These are phyloP conservation scores for Aspergillus latus DNA, from an alignment of 2,329 filamentous ascomycete genomes.

Conservation along the genomic window DNA sequence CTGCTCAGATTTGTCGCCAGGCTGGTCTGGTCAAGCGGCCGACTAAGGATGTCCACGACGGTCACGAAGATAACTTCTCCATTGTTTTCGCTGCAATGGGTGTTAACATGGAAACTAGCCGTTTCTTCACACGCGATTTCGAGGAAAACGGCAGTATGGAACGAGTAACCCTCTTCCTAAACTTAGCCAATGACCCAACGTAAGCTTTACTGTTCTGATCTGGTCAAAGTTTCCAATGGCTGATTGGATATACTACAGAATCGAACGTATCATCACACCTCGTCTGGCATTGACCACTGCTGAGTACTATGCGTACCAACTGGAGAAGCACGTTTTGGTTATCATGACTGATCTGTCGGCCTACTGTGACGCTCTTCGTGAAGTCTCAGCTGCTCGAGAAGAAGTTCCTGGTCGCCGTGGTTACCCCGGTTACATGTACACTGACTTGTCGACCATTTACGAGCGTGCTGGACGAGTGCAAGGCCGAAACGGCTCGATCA, in stretches of 20 bases:
- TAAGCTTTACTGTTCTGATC: constrained; percentile 49
- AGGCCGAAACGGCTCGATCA: constrained; percentile 97
- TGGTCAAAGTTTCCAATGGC: background rate
- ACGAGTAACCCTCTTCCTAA: constrained; percentile 94
- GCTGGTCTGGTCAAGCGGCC: constrained; percentile 88
- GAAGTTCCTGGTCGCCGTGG: constrained; percentile 98
- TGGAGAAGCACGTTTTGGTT: constrained; percentile 99
- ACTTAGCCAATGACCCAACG: constrained; percentile 98
- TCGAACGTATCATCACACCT: constrained; percentile 99
- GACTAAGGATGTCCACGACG: constrained; percentile 94
- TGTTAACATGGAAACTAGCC: constrained; percentile 98
- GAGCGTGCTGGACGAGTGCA: constrained; percentile 97
- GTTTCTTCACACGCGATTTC: constrained; percentile 98
- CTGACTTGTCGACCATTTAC: constrained; percentile 99
- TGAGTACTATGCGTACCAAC: constrained; percentile 99
- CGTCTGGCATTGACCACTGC: constrained; percentile 96
- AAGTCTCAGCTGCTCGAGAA: constrained; percentile 96
- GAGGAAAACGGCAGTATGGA: constrained; percentile 99
- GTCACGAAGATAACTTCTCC: constrained; percentile 98
- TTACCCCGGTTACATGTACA: constrained; percentile 99
- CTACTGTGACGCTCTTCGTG: constrained; percentile 98
- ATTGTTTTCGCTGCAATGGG: constrained; percentile 99
- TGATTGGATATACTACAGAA: constrained; percentile 54
- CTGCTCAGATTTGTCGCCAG: constrained; percentile 97
- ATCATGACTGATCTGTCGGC: constrained; percentile 97